Conservation (phyloP, 257 asterid species). For the Ophiorrhiza pumila region DNA sequence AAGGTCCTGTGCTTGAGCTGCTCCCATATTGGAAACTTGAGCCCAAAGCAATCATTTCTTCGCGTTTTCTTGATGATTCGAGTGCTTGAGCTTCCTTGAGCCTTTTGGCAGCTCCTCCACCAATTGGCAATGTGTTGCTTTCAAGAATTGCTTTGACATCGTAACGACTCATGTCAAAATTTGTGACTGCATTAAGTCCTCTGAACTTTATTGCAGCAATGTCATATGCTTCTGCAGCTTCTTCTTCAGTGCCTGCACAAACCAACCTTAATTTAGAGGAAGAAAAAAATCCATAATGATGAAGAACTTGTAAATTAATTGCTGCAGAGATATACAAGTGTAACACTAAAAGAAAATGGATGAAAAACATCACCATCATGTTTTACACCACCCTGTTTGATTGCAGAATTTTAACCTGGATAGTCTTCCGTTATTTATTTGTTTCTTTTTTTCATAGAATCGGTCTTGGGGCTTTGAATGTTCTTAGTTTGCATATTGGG, state of each 20-base stretch:
- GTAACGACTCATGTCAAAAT: conserved; percentile 87
- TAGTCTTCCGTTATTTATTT: no score
- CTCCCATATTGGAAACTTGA: conserved; percentile 50
- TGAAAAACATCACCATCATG: no score
- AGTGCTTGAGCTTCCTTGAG: conserved; percentile 77
- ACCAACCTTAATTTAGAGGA: background rate
- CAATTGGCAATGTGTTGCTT: conserved; percentile 78
- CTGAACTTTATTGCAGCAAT: conserved; percentile 86
- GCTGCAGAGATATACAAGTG: background rate
- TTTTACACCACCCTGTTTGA: no score
- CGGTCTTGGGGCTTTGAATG: no score
- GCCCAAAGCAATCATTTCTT: conserved; percentile 55
- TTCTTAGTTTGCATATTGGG: no score
- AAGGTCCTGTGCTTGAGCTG: conserved; percentile 27
- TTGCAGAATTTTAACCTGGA: no score
- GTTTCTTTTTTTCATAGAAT: no score
- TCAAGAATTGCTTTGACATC: conserved; percentile 84
- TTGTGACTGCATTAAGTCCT: conserved; percentile 80
- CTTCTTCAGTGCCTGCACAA: conserved; percentile 74
- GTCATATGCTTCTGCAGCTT: conserved; percentile 97
- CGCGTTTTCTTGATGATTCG: conserved; percentile 64
- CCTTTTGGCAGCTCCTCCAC: conserved; percentile 87
- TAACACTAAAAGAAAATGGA: no score
- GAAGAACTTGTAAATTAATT: background rate
- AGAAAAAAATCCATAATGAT: background rate